Percentiles rank a stretch among this genome's conserved stretches.
phyloP scores from a whole-genome alignment of 495 filamentous ascomycete species.

The Aspergillus conjunctus region DNA sequence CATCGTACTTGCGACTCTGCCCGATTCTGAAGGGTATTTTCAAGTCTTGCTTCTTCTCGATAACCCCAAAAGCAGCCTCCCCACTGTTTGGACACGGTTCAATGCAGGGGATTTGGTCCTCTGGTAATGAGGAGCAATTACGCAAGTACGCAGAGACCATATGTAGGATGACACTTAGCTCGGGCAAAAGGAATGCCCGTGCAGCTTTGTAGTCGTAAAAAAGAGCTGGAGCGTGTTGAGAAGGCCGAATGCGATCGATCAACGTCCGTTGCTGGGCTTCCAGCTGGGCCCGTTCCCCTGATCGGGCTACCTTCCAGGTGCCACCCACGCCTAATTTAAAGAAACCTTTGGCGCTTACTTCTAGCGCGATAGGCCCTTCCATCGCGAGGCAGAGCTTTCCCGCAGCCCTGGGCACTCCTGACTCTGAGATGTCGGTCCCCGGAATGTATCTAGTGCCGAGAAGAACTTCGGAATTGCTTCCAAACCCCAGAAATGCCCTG shows the following conservation, averaged over 20 bases:
- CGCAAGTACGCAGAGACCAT: slow-evolving; percentile 5
- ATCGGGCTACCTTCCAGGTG: background rate
- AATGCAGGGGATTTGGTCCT: background rate
- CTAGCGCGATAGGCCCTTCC: background rate
- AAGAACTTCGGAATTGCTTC: background rate
- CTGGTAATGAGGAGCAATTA: background rate
- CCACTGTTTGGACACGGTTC: slow-evolving; percentile 6
- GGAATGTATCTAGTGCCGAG: background rate
- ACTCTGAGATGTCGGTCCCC: background rate
- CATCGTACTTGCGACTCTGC: slow-evolving; percentile 1
- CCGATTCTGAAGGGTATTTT: background rate
- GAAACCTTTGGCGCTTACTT: background rate
- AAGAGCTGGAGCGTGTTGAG: slow-evolving; percentile 1
- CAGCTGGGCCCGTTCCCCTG: slow-evolving; percentile 6
- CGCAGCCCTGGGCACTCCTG: background rate
- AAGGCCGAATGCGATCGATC: slow-evolving; percentile 6
- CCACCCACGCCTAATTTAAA: slow-evolving; percentile 1
- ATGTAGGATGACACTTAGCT: slow-evolving; percentile 6
- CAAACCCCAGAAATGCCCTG: background rate
- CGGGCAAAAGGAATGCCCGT: slow-evolving; percentile 4
- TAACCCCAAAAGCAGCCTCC: slow-evolving; percentile 2
- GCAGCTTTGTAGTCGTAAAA: slow-evolving; percentile 8
- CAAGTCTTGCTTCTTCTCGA: background rate
- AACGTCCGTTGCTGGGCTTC: background rate
- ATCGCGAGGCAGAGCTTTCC: background rate